These are phyloP conservation scores for Epichloe amarillans DNA, from an alignment of 2,329 filamentous ascomycete species.

Conservation along the genomic window DNA sequence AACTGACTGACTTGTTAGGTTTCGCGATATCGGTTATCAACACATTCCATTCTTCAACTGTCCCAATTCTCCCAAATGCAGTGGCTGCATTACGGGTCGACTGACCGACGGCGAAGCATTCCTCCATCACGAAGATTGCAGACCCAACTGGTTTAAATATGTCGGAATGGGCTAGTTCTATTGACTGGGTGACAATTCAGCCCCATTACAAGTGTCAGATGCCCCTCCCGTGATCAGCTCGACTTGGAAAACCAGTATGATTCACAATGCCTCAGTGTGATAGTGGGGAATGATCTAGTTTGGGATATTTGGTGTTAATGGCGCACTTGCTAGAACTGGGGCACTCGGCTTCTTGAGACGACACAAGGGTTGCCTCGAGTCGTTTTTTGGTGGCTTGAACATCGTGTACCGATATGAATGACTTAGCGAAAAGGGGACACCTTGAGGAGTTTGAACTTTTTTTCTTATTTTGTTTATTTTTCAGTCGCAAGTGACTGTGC, in stretches of 20 bases:
- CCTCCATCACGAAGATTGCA: constrained; percentile 82
- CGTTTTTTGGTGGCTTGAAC: not conserved
- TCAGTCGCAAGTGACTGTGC: not conserved
- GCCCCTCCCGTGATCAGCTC: not conserved
- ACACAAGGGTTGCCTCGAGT: not conserved
- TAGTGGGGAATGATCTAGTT: not conserved
- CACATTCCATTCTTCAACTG: constrained; percentile 99
- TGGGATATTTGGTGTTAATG: constrained; percentile 5
- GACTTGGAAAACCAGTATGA: not conserved
- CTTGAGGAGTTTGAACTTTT: not conserved
- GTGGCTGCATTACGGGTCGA: constrained; percentile 70
- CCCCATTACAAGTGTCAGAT: not conserved
- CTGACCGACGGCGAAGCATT: constrained; percentile 82
- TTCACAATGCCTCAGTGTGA: not conserved
- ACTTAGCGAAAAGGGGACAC: constrained; percentile 1
- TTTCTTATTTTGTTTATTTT: too few relatives aligned
- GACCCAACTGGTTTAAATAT: constrained; percentile 95
- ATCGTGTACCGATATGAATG: constrained; percentile 2
- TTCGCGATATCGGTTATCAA: constrained; percentile 97
- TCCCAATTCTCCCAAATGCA: constrained; percentile 89
- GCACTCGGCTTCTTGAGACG: not conserved
- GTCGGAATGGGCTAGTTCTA: constrained; percentile 59
- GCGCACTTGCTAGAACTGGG: constrained; percentile 1
- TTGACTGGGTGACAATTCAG: not conserved
- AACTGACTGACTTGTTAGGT: constrained; percentile 46